Conservation (phyloP, 352 stramenopile species). For the Phytophthora crassamura region DNA sequence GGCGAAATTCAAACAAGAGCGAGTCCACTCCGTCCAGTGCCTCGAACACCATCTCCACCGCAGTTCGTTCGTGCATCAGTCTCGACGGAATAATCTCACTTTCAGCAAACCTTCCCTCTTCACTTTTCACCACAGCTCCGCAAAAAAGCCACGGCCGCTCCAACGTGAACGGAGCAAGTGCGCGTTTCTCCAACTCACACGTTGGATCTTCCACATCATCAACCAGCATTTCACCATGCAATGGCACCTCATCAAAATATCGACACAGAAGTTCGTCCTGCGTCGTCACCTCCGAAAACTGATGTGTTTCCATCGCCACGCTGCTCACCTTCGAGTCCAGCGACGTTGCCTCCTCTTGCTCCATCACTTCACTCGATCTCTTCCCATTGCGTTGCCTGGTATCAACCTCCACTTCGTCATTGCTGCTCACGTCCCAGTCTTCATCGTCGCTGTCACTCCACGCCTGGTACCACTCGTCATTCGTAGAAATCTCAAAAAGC, state of each 20-base stretch:
- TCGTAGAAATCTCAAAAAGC: conserved; percentile 65
- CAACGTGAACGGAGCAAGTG: conserved; percentile 35
- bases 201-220: conserved; percentile 24
- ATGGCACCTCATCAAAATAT: conserved; percentile 43
- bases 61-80: conserved; percentile 58
- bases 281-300: conserved; percentile 20
- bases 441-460: conserved; percentile 62
- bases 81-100: conserved; percentile 15
- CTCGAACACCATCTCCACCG: conserved; percentile 64
- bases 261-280: conserved; percentile 49
- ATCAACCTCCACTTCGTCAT: conserved; percentile 9
- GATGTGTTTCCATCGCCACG: conserved; percentile 4
- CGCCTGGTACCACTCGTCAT: conserved; percentile 74
- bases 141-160: conserved; percentile 48
- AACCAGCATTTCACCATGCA: conserved; percentile 1
- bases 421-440: conserved; percentile 33
- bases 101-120: background rate
- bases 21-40: conserved; percentile 59
- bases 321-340: conserved; percentile 16
- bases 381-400: conserved; percentile 23
- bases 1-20: conserved; percentile 53
- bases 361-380: conserved; percentile 21
- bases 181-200: conserved; percentile 19
- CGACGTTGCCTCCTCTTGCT: conserved; percentile 15
- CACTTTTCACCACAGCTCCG: conserved; percentile 27